Evolutionary conservation across 768 basidiomycete genomes (phyloP).

Genomic region (Boletellus ananiceps): DNA sequence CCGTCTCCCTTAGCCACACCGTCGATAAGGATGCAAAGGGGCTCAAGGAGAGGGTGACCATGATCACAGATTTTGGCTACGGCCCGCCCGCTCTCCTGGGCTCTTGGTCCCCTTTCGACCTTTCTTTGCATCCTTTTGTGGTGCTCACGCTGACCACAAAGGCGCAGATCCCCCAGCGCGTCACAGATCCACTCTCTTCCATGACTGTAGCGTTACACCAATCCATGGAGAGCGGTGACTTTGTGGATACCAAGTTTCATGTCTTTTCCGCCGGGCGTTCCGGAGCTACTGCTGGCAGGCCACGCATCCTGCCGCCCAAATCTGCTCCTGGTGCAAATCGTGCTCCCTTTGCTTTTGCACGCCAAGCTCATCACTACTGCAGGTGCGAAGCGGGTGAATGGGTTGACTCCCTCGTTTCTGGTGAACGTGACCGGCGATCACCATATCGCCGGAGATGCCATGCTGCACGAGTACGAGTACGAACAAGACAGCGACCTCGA

Average conservation of each 20-base stretch:
- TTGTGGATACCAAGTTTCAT: conserved; percentile 29
- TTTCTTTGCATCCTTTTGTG: conserved; percentile 19
- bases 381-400: conserved; percentile 7
- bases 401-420: conserved; percentile 13
- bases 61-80: conserved; percentile 25
- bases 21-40: conserved; percentile 1
- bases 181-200: conserved; percentile 14
- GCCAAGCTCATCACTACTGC: neutral
- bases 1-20: conserved; percentile 9
- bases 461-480: conserved; percentile 27
- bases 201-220: conserved; percentile 17
- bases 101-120: conserved; percentile 14
- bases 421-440: conserved; percentile 21
- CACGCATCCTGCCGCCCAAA: conserved; percentile 22
- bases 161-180: conserved; percentile 4
- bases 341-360: neutral
- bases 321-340: conserved; percentile 6
- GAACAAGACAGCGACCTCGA: conserved; percentile 30
- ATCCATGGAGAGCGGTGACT: conserved; percentile 25
- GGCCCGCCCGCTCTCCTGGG: conserved; percentile 23
- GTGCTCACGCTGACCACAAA: conserved; percentile 19
- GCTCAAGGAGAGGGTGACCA: conserved; percentile 10
- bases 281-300: conserved; percentile 13
- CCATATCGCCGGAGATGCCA: conserved; percentile 15
- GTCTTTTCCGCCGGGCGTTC: conserved; percentile 20